Evolutionary conservation across 2,329 filamentous ascomycete genomes (phyloP), one percentile per base, ranked within the genome.

Genomic region (Cryphonectria nitschkei): DNA sequence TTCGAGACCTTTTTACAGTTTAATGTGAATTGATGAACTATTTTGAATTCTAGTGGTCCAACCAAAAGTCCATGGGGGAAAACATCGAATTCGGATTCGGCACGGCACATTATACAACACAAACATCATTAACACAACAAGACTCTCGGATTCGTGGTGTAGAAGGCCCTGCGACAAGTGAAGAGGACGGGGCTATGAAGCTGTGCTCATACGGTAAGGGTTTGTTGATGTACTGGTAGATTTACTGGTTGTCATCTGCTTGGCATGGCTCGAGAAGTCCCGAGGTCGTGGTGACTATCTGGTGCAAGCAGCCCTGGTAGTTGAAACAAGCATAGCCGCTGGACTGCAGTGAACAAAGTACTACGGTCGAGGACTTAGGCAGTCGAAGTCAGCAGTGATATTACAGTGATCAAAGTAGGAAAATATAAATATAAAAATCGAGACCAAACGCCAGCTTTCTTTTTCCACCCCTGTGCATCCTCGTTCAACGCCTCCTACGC

Each of bases 401-500:
- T 29, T 16, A 32, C 29, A 32, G 34, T 62, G 6, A n/a, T 22
- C 34, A 39, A 11, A 7, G 60, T 39, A 29, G 41, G n/a, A 14
- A 62, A 4, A 37, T n/a, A 34, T 6, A 41, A 34, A 41, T 54
- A 14, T 50, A 29, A 22, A 22, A 32, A 9, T 14, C 22, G 5
- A 32, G 32, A 43, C 16, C 29, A 13, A 60, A 50, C 56, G 54
- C 54, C 56, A 16, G n/a, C 14, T 3, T 2, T 29, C 29, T 32
- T 61, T 61, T n/a, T 37, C 54, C 54, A 58, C 32, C 39, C 54
- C 26, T 46, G 37, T 14, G 19, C 16, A 39, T 37, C 26, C 26
- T 61, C 29, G 11, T 52, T 16, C 52, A 67, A 68, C 66, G 56
- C 66, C 66, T 37, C n/a, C 32, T 68, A 6, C 56, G 41, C 66